Evolutionary conservation across 1,139 yeast species (phyloP), one percentile per base, ranked within the genome.

Genomic region (Candida sanyaensis): DNA sequence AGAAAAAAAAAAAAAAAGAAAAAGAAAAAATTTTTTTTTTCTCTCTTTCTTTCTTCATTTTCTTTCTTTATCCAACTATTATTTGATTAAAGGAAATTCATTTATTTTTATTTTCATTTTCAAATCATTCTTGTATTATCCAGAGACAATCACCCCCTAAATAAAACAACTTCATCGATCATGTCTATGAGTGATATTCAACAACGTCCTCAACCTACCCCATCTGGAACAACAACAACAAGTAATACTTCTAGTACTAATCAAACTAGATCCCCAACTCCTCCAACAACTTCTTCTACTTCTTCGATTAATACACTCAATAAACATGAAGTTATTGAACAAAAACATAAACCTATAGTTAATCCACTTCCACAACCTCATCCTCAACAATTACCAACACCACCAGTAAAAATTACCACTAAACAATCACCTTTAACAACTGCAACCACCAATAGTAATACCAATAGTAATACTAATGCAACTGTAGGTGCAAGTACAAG

Each of bases 401-500:
- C 55, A 7, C 55, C 55, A 10, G 43, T 52, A 31, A 51, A 50
- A 30, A 13, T 43, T 17, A 43, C 41, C n/a, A 21, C 37, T 36
- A 30, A 31, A 27, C 17, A 38, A 26, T 46, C 53, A 23, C 24
- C 43, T 23, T 8, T 46, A 36, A n/a, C 42, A 36, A 17, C 40
- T 30, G 34, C 39, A 12, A 11, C 50, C 10, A 28, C 49, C 13
- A 44, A 30, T n/a, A 21, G 13, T 11, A 43, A 6, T 17, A 28
- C 47, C 4, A 32, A 32, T 33, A 6, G 41, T n/a, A n/a, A n/a
- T 28, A 56, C 38, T 8, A 56, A 41, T 75, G 77, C 80, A 17
- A 79, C 78, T 61, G 82, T 80, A 1, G 78, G 76, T 57, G 68
- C 80, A 5, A 75, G 76, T 9, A 67, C 77, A 45, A 71, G n/a